Base-by-base conservation (phyloP, 805 yeast species). In the Cyberlindnera americana region DNA sequence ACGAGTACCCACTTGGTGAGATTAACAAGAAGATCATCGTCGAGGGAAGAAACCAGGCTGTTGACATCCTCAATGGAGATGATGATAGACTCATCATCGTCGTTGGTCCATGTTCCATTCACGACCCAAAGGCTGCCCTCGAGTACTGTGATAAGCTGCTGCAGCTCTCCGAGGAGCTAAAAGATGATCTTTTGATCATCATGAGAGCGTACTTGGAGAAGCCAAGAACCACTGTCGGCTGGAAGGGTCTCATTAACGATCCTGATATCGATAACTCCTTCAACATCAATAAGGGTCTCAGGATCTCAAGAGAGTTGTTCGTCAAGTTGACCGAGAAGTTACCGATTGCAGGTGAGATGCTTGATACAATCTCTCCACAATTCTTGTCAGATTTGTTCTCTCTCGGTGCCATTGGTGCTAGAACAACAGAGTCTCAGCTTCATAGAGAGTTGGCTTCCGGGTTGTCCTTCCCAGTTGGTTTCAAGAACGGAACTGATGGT, bases 141-240 rank as follows among this genome's bases (percentile, higher is more conserved):
- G 98, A 90, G 49, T 93, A 91, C 69, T 86, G 91, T 54, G 68
- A 72, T 25, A 70, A 79, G 54, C 74, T 91, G 42, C 65, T 75
- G 31, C 70, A 69, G 39, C 60, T 82, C 26, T 67, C 83, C 30
- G 78, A 78, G 41, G 72, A 78, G 57, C 70, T 84, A 48, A 72
- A 81, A 49, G 79, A 76, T 34, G 96, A 91, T 52, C 72, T 93
- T 44, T 77, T 81, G 41, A 81, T 93, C 43, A 82, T 93, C 47
- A 93, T 93, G 99, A 81, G 99, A 69, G 98, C 98, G 4, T 93
- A 93, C 70, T 73, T 93, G 57, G 99, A 91, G 65, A 91, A 91
- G 67, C 99, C 99, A 54, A 81, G 99, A 68, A 91, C 99, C 37
- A 91, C 98, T 21, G 98, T 93, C 33, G 99, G 99, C 44, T 91